phyloP scores from a whole-genome alignment of 2,329 filamentous ascomycete genomes.

The Ceratocystis smalleyi region DNA sequence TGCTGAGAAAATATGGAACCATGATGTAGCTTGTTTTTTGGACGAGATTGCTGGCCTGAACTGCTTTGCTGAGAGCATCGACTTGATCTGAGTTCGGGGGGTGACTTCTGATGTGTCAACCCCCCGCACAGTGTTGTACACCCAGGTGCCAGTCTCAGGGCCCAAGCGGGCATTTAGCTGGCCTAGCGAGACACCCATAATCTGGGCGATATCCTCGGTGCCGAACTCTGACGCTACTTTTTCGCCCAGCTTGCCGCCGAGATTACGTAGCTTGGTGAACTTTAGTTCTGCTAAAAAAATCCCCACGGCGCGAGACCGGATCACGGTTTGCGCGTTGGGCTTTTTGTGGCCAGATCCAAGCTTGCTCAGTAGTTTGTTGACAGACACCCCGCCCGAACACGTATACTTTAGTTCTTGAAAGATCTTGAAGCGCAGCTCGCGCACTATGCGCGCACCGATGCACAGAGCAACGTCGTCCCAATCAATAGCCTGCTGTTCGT shows the following conservation, averaged over 20 bases:
- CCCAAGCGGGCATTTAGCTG: constrained; percentile 64
- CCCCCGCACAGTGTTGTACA: constrained; percentile 72
- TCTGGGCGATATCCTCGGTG: constrained; percentile 62
- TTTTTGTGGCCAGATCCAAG: constrained; percentile 84
- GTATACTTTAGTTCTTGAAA: constrained; percentile 65
- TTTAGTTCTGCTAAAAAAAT: constrained; percentile 74
- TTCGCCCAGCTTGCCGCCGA: constrained; percentile 90
- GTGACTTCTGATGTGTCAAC: constrained; percentile 81
- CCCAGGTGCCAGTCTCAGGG: constrained; percentile 71
- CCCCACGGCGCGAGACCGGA: constrained; percentile 67
- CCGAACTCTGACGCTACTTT: constrained; percentile 67
- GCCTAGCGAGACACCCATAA: constrained; percentile 56
- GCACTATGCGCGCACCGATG: constrained; percentile 77
- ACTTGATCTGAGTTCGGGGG: constrained; percentile 82
- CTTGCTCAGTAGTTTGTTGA: constrained; percentile 92
- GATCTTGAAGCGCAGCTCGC: constrained; percentile 54
- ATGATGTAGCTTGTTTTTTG: constrained; percentile 61
- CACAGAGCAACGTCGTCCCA: constrained; percentile 90
- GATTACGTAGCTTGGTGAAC: constrained; percentile 83
- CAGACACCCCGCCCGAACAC: constrained; percentile 75
- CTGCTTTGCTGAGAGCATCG: constrained; percentile 91
- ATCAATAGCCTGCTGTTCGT: constrained; percentile 69
- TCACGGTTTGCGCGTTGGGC: constrained; percentile 85
- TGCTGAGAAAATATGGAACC: constrained; percentile 80
- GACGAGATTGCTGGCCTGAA: constrained; percentile 73